Base-by-base conservation (phyloP, 345 rosid species). In the Corymbia maculata region DNA sequence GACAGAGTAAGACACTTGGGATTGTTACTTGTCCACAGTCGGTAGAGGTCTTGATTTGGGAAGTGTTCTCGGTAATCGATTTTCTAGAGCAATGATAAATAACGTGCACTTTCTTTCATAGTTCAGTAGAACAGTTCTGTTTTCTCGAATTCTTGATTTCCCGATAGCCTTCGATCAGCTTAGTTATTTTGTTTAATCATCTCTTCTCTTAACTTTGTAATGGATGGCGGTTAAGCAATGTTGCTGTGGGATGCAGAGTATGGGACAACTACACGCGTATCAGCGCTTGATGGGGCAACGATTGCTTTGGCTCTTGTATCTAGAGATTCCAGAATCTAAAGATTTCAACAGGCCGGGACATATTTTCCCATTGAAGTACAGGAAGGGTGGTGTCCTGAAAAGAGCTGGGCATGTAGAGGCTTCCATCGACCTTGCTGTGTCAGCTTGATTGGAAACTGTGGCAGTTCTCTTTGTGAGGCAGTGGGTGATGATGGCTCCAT, bases 211-310 rank as follows among this genome's bases (percentile, higher is more conserved):
- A 0, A 0, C 47, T n/a, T 80, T 9, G 4, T 3, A 4, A 42
- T 45, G 14, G 12, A 45, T 26, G 30, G 32, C 42, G 19, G 9
- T 45, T 42, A 52, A 53, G 10, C 15, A 21, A 28, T 2, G 2
- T 59, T 44, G 28, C 7, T 44, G 84, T 87, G 94, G 98, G 99
- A 97, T 91, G 99, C 97, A 14, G 93, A 96, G 90, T 89, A 95
- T 86, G 99, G 98, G 86, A 96, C 94, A 24, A 92, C 97, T 26
- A 95, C 98, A 5, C 97, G 97, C 85, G 97, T 96, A 45, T 95
- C 98, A 59, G 97, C 95, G 51, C 94, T 80, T 75, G 95, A 95
- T 3, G n/a, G 21, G 42, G 21, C 10, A 7, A 7, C 44, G 0
- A 66, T 3, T 7, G 10, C 1, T 66, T 30, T 66, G 44, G 79